A percentile compares a stretch with the other conserved stretches of the same genome.
Evolutionary conservation across 2,329 filamentous ascomycete species (phyloP).

Genomic region (Alternaria novae-zelandiae): DNA sequence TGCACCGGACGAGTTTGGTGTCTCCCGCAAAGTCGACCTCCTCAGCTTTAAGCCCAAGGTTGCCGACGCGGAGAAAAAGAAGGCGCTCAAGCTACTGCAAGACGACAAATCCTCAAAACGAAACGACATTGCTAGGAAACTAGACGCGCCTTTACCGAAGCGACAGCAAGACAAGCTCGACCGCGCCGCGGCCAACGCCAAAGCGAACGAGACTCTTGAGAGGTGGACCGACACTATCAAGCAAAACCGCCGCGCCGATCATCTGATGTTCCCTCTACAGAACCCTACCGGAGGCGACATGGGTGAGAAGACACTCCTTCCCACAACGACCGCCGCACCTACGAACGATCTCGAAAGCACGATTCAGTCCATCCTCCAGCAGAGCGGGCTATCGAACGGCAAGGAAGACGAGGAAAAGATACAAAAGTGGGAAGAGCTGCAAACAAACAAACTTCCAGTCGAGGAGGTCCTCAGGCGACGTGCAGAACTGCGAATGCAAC

Average conservation of each 20-base stretch:
- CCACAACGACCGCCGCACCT: conserved; percentile 63
- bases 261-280: conserved; percentile 84
- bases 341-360: conserved; percentile 83
- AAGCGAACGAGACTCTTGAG: conserved; percentile 88
- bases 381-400: conserved; percentile 76
- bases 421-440: conserved; percentile 71
- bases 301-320: conserved; percentile 70
- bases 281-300: conserved; percentile 70
- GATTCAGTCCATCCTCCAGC: conserved; percentile 86
- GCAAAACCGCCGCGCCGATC: conserved; percentile 87
- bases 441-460: conserved; percentile 74
- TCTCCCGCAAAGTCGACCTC: conserved; percentile 73
- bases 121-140: conserved; percentile 67
- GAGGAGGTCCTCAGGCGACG: conserved; percentile 75
- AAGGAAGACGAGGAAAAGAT: conserved; percentile 68
- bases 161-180: conserved; percentile 86
- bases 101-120: conserved; percentile 67
- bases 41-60: conserved; percentile 76
- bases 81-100: conserved; percentile 76
- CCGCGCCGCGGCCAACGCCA: conserved; percentile 81
- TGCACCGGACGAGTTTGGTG: conserved; percentile 65
- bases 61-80: conserved; percentile 77
- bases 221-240: conserved; percentile 97
- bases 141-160: conserved; percentile 82
- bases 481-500: conserved; percentile 76